A percentile compares a stretch with the other conserved stretches of the same genome.
These are phyloP conservation scores for Piromyces sp. DNA, from an alignment of 192 early-diverging fungal species.

Conservation along the genomic window DNA sequence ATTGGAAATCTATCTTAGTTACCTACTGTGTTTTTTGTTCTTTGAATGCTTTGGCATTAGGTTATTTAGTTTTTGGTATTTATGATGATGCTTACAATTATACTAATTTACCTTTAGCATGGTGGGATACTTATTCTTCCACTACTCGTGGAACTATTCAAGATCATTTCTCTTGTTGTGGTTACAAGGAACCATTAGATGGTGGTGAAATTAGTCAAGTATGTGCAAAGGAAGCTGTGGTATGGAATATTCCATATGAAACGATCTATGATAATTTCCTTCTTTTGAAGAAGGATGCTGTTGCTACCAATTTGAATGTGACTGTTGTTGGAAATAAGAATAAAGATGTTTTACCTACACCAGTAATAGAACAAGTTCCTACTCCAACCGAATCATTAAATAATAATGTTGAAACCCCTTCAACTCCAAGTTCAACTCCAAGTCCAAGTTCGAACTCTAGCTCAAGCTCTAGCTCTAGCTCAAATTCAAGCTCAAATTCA, in stretches of 20 bases:
- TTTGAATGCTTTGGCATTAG: neutral
- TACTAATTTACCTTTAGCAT: neutral
- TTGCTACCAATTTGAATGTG: neutral
- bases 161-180: neutral
- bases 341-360: neutral
- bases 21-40: neutral
- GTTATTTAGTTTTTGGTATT: neutral
- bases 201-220: neutral
- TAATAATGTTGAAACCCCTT: too few relatives aligned
- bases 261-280: neutral
- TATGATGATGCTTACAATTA: neutral
- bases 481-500: too few relatives aligned
- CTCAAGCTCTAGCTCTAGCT: too few relatives aligned
- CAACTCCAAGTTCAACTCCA: too few relatives aligned
- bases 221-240: neutral
- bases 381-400: too few relatives aligned
- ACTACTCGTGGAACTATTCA: neutral
- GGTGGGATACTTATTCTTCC: neutral
- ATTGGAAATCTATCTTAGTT: neutral
- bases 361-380: too few relatives aligned
- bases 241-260: neutral
- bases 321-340: neutral
- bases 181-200: neutral
- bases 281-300: neutral
- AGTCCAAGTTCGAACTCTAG: too few relatives aligned